A percentile compares a stretch with the other conserved stretches of the same genome.
phyloP scores from a whole-genome alignment of 805 yeast species.

The Cyberlindnera suaveolens region DNA sequence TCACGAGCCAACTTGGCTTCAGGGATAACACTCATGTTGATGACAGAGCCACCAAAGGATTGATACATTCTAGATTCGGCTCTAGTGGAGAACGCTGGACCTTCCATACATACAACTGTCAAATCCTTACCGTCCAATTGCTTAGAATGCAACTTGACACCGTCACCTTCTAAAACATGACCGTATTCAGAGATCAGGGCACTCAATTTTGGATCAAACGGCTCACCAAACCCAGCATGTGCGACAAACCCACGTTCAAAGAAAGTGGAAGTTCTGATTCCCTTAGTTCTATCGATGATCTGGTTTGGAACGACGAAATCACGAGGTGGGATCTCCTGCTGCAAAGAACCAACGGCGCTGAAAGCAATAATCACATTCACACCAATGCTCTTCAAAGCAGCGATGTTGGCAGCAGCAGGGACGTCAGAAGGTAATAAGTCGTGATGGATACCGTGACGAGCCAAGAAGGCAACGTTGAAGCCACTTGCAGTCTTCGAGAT shows the following conservation, averaged over 20 bases:
- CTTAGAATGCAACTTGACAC: slow-evolving; percentile 59
- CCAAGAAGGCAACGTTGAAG: slow-evolving; percentile 85
- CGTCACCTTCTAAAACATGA: slow-evolving; percentile 44
- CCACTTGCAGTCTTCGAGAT: slow-evolving; percentile 73
- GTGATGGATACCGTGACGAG: slow-evolving; percentile 91
- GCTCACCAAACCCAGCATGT: slow-evolving; percentile 96
- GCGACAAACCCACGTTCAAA: slow-evolving; percentile 88
- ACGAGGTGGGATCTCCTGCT: slow-evolving; percentile 82
- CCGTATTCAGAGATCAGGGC: slow-evolving; percentile 54
- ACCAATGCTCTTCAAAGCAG: slow-evolving; percentile 85
- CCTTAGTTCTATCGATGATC: slow-evolving; percentile 94
- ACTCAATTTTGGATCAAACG: slow-evolving; percentile 76
- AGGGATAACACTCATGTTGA: slow-evolving; percentile 97
- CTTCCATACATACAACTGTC: slow-evolving; percentile 95
- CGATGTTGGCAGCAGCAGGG: slow-evolving; percentile 90
- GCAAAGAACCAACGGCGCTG: slow-evolving; percentile 94
- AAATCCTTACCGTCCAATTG: slow-evolving; percentile 63
- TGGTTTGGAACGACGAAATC: slow-evolving; percentile 97
- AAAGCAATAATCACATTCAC: slow-evolving; percentile 87
- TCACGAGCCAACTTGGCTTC: slow-evolving; percentile 96
- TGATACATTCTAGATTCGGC: slow-evolving; percentile 89
- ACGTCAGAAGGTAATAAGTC: slow-evolving; percentile 88
- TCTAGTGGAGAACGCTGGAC: slow-evolving; percentile 95
- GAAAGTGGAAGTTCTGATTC: slow-evolving; percentile 84
- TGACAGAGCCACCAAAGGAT: slow-evolving; percentile 89